Evolutionary conservation across 129 eudicot species (phyloP).

Genomic region (Artemisia argyi): DNA sequence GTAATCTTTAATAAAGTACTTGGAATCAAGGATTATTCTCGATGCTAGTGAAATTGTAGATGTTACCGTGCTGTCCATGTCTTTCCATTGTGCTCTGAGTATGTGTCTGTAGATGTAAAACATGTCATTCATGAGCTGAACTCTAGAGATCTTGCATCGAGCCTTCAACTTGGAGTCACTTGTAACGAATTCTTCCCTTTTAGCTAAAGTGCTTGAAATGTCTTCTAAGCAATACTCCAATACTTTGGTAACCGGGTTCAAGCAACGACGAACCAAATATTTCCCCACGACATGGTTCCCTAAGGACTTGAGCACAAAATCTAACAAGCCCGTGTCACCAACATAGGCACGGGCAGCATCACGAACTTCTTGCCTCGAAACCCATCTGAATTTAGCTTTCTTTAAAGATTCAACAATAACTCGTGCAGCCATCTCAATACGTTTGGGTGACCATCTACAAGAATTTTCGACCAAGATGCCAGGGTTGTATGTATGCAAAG

Average conservation of each 20-base stretch:
- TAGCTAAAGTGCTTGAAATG: slow-evolving; percentile 49
- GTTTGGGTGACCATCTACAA: slow-evolving; percentile 97
- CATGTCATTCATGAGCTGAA: slow-evolving; percentile 74
- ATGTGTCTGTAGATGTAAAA: slow-evolving; percentile 54
- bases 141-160: slow-evolving; percentile 50
- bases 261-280: slow-evolving; percentile 78
- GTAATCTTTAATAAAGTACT: slow-evolving; percentile 65
- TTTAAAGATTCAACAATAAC: slow-evolving; percentile 86
- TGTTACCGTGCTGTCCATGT: slow-evolving; percentile 30
- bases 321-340: slow-evolving; percentile 92
- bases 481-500: slow-evolving; percentile 43
- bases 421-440: slow-evolving; percentile 92
- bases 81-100: slow-evolving; percentile 47
- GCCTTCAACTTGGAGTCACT: slow-evolving; percentile 38
- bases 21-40: slow-evolving; percentile 77
- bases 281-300: slow-evolving; percentile 93
- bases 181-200: slow-evolving; percentile 42
- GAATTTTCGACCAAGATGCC: slow-evolving; percentile 66
- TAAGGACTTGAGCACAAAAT: slow-evolving; percentile 90
- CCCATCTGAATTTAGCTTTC: slow-evolving; percentile 78
- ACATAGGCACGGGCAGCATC: slow-evolving; percentile 94
- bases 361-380: slow-evolving; percentile 91
- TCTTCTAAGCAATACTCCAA: slow-evolving; percentile 90
- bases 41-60: slow-evolving; percentile 62
- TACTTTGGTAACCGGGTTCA: slow-evolving; percentile 94